Percentiles rank a stretch among this genome's conserved stretches.
Conservation (phyloP, 441 rosid species). For the Brassica hybrid region DNA sequence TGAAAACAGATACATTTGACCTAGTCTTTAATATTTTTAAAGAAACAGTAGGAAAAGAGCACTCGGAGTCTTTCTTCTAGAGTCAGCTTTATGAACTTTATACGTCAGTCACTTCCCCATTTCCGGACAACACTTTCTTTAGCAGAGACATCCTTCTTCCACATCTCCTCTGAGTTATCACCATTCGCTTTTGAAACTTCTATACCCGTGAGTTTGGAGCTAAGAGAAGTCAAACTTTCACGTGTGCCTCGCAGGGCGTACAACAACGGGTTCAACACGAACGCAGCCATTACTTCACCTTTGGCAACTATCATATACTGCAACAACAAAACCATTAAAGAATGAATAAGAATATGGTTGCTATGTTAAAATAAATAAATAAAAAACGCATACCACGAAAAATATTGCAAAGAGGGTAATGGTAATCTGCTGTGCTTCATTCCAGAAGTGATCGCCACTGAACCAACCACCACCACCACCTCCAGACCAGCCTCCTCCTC, state of each 20-base stretch:
- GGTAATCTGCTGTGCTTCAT: conserved; percentile 67
- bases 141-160: conserved; percentile 63
- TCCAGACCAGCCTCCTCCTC: conserved; percentile 93
- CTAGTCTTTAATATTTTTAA: not conserved
- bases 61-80: not conserved
- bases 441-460: conserved; percentile 78
- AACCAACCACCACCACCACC: conserved; percentile 84
- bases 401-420: conserved; percentile 69
- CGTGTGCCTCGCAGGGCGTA: conserved; percentile 72
- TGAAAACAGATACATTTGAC: not conserved
- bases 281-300: conserved; percentile 74
- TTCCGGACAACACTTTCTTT: conserved; percentile 76
- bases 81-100: not conserved
- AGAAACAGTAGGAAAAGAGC: not conserved
- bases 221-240: conserved; percentile 53
- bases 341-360: not conserved
- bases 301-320: conserved; percentile 80
- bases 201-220: conserved; percentile 55
- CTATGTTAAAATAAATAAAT: not conserved
- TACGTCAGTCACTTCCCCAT: conserved; percentile 70
- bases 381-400: conserved; percentile 57
- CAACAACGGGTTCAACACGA: conserved; percentile 72
- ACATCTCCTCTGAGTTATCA: conserved; percentile 41
- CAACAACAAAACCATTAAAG: conserved; percentile 18
- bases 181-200: conserved; percentile 32